Percentiles rank a stretch among this genome's conserved stretches.
phyloP scores from a whole-genome alignment of 208 protist genomes.

The Leishmania tarentolae region DNA sequence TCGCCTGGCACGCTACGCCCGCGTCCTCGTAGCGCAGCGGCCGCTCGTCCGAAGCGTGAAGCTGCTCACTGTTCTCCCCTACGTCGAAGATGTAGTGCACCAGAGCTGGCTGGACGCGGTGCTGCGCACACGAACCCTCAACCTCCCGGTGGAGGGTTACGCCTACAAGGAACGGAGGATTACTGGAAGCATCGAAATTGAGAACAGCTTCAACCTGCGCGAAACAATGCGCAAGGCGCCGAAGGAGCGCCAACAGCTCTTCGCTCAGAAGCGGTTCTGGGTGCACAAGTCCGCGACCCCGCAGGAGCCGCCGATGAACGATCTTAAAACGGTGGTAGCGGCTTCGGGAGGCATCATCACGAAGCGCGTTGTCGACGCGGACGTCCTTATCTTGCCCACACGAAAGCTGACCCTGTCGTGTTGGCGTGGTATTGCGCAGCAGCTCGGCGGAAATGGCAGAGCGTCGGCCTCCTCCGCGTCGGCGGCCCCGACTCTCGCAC shows the following conservation, averaged over 20 bases:
- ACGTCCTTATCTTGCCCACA: conserved; percentile 49
- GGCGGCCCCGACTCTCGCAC: neutral
- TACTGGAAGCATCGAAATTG: conserved; percentile 51
- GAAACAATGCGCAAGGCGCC: conserved; percentile 33
- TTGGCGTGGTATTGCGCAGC: conserved; percentile 29
- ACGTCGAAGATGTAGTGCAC: conserved; percentile 48
- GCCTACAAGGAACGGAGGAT: conserved; percentile 42
- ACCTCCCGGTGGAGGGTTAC: conserved; percentile 13
- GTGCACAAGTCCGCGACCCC: conserved; percentile 56
- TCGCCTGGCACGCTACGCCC: conserved; percentile 32
- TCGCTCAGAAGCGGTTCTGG: conserved; percentile 50
- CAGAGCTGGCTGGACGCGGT: conserved; percentile 55
- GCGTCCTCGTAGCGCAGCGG: conserved; percentile 46
- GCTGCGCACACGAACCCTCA: conserved; percentile 27
- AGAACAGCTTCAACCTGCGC: conserved; percentile 58
- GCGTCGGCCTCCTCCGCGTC: neutral
- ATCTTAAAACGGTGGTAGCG: conserved; percentile 57
- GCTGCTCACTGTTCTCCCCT: conserved; percentile 69
- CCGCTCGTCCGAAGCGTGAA: conserved; percentile 81
- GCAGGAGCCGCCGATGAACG: conserved; percentile 71
- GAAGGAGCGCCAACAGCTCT: conserved; percentile 46
- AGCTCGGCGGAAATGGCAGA: neutral
- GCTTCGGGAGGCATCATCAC: conserved; percentile 63
- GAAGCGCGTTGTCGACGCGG: conserved; percentile 24
- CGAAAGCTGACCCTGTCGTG: conserved; percentile 26